Percentiles rank a stretch among this genome's conserved stretches.
phyloP scores from a whole-genome alignment of 129 eudicot genomes.

The Centella asiatica region DNA sequence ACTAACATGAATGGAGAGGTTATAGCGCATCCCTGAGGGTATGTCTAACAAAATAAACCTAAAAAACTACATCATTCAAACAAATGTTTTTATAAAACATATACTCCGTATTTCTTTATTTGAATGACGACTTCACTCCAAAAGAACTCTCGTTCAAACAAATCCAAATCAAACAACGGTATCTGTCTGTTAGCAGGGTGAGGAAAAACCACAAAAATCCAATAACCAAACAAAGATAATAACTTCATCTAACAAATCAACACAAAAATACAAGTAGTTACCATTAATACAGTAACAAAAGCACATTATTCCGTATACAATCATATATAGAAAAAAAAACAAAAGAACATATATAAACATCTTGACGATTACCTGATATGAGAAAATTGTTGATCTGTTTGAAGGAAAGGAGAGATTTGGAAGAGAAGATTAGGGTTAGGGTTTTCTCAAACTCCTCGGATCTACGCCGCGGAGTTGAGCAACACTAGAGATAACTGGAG shows the following conservation, averaged over 20 bases:
- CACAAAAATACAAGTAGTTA: neutral
- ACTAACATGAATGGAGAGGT: neutral
- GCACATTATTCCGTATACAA: neutral
- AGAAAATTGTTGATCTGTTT: neutral
- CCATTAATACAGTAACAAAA: neutral
- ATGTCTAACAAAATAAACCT: too few relatives aligned
- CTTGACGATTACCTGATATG: neutral
- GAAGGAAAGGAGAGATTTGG: neutral
- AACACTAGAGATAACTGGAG: neutral
- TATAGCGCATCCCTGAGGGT: too few relatives aligned
- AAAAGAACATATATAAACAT: neutral
- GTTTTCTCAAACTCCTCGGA: conserved; percentile 11
- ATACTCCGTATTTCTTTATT: neutral
- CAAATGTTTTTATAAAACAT: neutral
- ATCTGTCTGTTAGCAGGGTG: too few relatives aligned
- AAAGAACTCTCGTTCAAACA: neutral
- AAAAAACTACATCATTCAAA: too few relatives aligned
- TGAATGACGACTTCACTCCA: neutral
- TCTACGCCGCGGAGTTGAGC: conserved; percentile 11
- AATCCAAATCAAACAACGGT: neutral
- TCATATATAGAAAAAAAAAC: neutral
- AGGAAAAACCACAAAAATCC: neutral
- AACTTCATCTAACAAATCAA: too few relatives aligned
- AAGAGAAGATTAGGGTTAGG: neutral
- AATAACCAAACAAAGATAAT: too few relatives aligned